These are phyloP conservation scores for Xylariaceae sp. DNA, from an alignment of 2,329 filamentous ascomycete species.

Conservation along the genomic window DNA sequence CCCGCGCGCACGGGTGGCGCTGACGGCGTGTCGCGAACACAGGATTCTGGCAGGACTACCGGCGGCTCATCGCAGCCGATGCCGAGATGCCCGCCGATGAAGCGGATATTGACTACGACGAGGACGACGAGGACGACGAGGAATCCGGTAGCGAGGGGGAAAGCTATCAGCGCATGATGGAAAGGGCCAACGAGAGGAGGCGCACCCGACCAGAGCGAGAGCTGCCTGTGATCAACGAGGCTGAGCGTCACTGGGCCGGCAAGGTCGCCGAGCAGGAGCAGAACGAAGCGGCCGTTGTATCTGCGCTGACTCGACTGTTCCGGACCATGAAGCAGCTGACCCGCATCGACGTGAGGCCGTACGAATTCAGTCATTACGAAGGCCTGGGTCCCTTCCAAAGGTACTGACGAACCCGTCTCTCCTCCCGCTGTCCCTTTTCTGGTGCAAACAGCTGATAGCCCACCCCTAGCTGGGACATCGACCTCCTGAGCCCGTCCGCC, in stretches of 20 bases:
- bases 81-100: slow-evolving; percentile 7
- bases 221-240: no score
- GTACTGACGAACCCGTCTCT: not conserved
- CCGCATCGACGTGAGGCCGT: slow-evolving; percentile 6
- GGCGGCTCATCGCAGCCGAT: slow-evolving; percentile 2
- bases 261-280: no score
- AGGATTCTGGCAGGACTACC: slow-evolving; percentile 9
- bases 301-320: slow-evolving; percentile 6
- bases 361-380: slow-evolving; percentile 5
- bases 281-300: slow-evolving; percentile 1
- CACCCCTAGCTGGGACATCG: no score
- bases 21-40: not conserved
- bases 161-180: no score
- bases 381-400: slow-evolving; percentile 4
- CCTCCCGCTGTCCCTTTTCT: slow-evolving; percentile 1
- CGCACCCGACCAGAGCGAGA: no score
- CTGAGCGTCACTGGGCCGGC: no score
- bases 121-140: not conserved
- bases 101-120: not conserved
- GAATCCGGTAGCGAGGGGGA: no score
- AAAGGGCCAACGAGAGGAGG: no score
- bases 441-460: slow-evolving; percentile 7
- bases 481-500: slow-evolving; percentile 2
- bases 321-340: slow-evolving; percentile 2
- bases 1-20: not conserved